Conservation (phyloP, 352 stramenopile species). For the Pythium sukuiense region DNA sequence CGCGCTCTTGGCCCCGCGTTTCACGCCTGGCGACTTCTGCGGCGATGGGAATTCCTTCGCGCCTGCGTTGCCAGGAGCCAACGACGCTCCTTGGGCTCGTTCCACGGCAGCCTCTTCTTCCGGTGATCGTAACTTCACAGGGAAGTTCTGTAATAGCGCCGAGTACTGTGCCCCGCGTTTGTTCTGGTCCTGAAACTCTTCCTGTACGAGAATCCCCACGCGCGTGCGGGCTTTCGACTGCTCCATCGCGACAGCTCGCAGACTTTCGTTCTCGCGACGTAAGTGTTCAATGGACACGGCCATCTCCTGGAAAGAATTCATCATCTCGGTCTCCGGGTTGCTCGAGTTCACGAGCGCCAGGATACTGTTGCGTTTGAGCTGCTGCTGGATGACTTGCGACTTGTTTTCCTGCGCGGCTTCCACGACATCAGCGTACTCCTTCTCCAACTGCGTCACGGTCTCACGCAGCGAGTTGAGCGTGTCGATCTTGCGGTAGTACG, state of each 20-base stretch:
- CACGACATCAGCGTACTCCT: conserved; percentile 40
- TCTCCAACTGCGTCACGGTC: conserved; percentile 48
- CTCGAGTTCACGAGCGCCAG: conserved; percentile 12
- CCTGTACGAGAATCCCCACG: conserved; percentile 53
- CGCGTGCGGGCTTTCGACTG: conserved; percentile 56
- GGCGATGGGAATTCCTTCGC: neutral
- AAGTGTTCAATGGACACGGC: conserved; percentile 56
- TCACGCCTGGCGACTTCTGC: neutral
- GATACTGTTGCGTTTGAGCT: conserved; percentile 22
- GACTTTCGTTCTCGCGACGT: conserved; percentile 55
- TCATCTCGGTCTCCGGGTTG: conserved; percentile 38
- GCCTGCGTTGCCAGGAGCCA: neutral
- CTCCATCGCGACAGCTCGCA: conserved; percentile 50
- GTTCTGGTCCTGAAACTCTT: conserved; percentile 48
- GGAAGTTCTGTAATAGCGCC: conserved; percentile 19
- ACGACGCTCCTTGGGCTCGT: neutral
- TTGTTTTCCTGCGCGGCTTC: conserved; percentile 19
- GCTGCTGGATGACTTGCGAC: neutral
- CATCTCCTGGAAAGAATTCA: conserved; percentile 48
- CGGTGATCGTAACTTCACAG: conserved; percentile 4
- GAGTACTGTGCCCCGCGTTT: conserved; percentile 18
- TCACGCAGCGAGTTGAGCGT: conserved; percentile 58
- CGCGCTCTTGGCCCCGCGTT: neutral
- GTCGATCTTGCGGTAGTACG: conserved; percentile 78
- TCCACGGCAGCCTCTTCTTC: conserved; percentile 11